Evolutionary conservation across 2,329 filamentous ascomycete species (phyloP), one percentile per base, ranked within the genome.

Genomic region (Botrytis squamosa): DNA sequence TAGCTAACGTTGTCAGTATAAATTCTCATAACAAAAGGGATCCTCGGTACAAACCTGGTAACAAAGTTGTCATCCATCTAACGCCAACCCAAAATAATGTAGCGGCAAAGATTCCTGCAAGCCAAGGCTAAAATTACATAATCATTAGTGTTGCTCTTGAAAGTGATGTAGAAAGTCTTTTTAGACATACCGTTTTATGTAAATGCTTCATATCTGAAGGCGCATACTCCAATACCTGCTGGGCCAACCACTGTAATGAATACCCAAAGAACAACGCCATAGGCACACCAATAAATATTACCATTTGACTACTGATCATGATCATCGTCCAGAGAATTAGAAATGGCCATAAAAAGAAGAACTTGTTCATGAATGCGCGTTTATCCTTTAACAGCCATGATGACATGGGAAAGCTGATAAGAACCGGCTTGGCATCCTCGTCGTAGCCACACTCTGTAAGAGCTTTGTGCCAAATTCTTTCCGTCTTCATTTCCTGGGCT

Each of bases 261-360:
- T 90, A 95, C 1, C 90, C 88, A 14, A 90, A 85, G 9, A 89
- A 84, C 3, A 92, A 80, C 0, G 92, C 89, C 25, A 93, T 80
- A 0, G 95, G 94, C n/a, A 97, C 80, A 22, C 92, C 93, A 20
- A 92, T 82, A 80, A 91, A 95, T 33, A 97, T 86, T 0, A 91
- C 90, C 81, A 94, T 86, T 78, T 91, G 86, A 74, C 93, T 92
- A 52, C 97, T 82, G 74, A 96, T 87, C 81, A 89, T 90, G 57
- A 97, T 80, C 74, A 91, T 89, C 46, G 88, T 82, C 82, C 92
- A 91, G 4, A 98, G 85, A 67, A 97, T 87, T 18, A 93, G 78
- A 80, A 95, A 95, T 0, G 96, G 96, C 89, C 92, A 95, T 42
- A 97, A 83, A 83, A 98, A 98, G 82, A 97, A 90, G 83, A 97